These are phyloP conservation scores for Neurospora cerealis DNA, from an alignment of 495 filamentous ascomycete species.

Conservation along the genomic window DNA sequence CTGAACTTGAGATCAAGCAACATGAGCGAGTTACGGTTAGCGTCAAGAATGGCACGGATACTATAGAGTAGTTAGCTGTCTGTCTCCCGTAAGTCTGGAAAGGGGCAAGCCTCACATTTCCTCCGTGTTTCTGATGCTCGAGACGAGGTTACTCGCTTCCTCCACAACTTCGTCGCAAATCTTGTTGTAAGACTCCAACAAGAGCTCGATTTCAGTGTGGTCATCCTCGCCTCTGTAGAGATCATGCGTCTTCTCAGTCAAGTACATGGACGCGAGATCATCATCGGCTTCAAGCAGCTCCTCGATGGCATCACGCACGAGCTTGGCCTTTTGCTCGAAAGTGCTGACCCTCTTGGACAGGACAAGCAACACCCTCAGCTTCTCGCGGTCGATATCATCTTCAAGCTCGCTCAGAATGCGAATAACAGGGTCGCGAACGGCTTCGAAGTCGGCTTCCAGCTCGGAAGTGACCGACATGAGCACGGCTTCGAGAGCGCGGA, in stretches of 20 bases:
- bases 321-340: slow-evolving; percentile 91
- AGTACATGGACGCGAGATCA: slow-evolving; percentile 89
- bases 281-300: slow-evolving; percentile 97
- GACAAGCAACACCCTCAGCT: slow-evolving; percentile 78
- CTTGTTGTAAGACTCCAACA: slow-evolving; percentile 95
- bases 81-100: not conserved
- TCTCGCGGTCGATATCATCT: slow-evolving; percentile 94
- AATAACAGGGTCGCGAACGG: slow-evolving; percentile 84
- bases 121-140: slow-evolving; percentile 94
- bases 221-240: slow-evolving; percentile 70
- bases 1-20: slow-evolving; percentile 93
- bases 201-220: slow-evolving; percentile 93
- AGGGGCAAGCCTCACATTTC: slow-evolving; percentile 65
- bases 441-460: slow-evolving; percentile 86
- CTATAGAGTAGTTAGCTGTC: slow-evolving; percentile 32
- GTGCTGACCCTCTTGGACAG: slow-evolving; percentile 93
- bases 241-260: slow-evolving; percentile 74
- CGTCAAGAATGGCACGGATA: slow-evolving; percentile 93
- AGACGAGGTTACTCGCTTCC: slow-evolving; percentile 82
- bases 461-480: slow-evolving; percentile 76
- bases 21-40: slow-evolving; percentile 98
- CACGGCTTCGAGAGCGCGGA: slow-evolving; percentile 71
- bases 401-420: slow-evolving; percentile 80
- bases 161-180: slow-evolving; percentile 97
- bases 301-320: slow-evolving; percentile 91